Percentiles rank a stretch among this genome's conserved stretches.
Conservation (phyloP, 257 asterid species). For the Scutellaria galericulata region DNA sequence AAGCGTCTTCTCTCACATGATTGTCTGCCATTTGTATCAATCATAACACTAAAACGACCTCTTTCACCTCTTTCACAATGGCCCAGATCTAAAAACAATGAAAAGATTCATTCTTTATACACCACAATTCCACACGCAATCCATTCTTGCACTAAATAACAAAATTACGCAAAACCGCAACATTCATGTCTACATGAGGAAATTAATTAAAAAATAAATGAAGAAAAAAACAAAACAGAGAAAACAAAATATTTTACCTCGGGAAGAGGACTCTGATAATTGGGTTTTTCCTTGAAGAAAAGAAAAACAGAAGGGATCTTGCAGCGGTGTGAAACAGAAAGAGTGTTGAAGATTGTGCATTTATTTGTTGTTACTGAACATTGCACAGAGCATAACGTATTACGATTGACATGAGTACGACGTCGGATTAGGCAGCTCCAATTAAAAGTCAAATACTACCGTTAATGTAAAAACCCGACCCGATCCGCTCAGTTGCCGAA, state of each 20-base stretch:
- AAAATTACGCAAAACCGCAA: conserved; percentile 27
- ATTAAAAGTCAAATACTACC: conserved; percentile 27
- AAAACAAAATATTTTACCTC: conserved; percentile 34
- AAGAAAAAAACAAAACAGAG: conserved; percentile 9
- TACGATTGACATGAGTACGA: conserved; percentile 38
- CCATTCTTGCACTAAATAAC: conserved; percentile 36
- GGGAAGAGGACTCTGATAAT: conserved; percentile 39
- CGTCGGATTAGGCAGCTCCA: conserved; percentile 40
- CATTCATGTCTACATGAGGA: conserved; percentile 15
- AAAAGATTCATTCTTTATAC: conserved; percentile 35
- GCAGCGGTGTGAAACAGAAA: conserved; percentile 44
- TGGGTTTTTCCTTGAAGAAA: conserved; percentile 37
- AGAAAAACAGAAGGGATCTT: conserved; percentile 43
- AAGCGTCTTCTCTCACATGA: conserved; percentile 45
- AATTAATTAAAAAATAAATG: not conserved
- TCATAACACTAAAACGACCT: conserved; percentile 38
- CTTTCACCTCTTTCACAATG: conserved; percentile 28
- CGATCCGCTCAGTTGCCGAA: not conserved
- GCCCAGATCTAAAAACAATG: conserved; percentile 56
- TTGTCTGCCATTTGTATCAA: conserved; percentile 66
- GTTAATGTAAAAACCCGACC: not conserved
- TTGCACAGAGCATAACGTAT: conserved; percentile 29
- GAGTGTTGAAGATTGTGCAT: conserved; percentile 42
- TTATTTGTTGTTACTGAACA: conserved; percentile 28
- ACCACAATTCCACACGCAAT: conserved; percentile 23